phyloP scores from a whole-genome alignment of 2,329 filamentous ascomycete species.

The Ceratocystiopsis minuta region DNA sequence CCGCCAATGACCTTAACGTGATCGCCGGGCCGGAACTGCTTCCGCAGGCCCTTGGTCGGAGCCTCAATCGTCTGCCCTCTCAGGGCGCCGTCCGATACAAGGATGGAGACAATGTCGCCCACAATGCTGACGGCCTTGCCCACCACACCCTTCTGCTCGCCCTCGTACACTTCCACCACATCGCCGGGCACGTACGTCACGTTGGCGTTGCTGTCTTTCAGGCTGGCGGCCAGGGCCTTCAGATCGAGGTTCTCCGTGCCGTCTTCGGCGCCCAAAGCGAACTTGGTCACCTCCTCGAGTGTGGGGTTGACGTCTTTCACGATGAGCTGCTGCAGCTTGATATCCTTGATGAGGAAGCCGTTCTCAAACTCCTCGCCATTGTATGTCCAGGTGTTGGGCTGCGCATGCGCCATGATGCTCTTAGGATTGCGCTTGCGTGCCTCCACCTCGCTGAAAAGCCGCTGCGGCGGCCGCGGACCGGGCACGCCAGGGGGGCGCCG shows the following conservation, averaged over 20 bases:
- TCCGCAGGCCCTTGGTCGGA: slow-evolving; percentile 78
- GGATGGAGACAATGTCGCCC: slow-evolving; percentile 79
- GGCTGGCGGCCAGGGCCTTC: slow-evolving; percentile 70
- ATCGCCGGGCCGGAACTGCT: slow-evolving; percentile 82
- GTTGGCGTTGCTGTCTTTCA: slow-evolving; percentile 67
- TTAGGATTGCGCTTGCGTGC: slow-evolving; percentile 71
- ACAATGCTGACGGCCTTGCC: slow-evolving; percentile 75
- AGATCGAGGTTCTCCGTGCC: slow-evolving; percentile 88
- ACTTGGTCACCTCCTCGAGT: slow-evolving; percentile 88
- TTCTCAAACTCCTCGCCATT: slow-evolving; percentile 80
- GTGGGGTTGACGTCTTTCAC: slow-evolving; percentile 84
- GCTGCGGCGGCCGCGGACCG: slow-evolving; percentile 61
- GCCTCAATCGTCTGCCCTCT: slow-evolving; percentile 77
- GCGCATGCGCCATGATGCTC: slow-evolving; percentile 46
- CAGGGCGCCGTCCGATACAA: slow-evolving; percentile 68
- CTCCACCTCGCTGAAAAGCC: slow-evolving; percentile 83
- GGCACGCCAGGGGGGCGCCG: slow-evolving; percentile 48
- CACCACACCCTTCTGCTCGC: slow-evolving; percentile 81
- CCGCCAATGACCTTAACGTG: slow-evolving; percentile 98
- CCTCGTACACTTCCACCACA: slow-evolving; percentile 88
- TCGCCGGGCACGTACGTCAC: slow-evolving; percentile 84
- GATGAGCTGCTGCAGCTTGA: slow-evolving; percentile 73
- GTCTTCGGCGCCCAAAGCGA: slow-evolving; percentile 74
- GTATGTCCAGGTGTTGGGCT: slow-evolving; percentile 68
- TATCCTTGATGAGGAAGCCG: slow-evolving; percentile 83